Conservation (phyloP, 2,329 filamentous ascomycete genomes). For the Aspergillus latus region DNA sequence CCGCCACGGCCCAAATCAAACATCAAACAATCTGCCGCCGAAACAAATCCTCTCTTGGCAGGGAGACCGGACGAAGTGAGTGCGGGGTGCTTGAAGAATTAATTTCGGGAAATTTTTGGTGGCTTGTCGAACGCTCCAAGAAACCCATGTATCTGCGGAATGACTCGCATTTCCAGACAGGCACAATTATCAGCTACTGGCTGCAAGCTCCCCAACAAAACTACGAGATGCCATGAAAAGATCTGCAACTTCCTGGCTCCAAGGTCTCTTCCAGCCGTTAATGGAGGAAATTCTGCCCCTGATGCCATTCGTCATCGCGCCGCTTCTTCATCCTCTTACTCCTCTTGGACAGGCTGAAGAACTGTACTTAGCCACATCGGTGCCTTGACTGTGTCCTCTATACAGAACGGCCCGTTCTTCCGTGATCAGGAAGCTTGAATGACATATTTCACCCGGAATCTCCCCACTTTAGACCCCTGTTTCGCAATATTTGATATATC, state of each 20-base stretch:
- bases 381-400: neutral
- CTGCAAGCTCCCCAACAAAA: neutral
- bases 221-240: neutral
- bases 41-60: neutral
- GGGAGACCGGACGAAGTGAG: neutral
- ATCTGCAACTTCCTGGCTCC: neutral
- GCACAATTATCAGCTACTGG: neutral
- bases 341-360: neutral
- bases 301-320: neutral
- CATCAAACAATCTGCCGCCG: neutral
- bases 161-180: neutral
- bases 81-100: conserved; percentile 4
- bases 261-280: neutral
- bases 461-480: conserved; percentile 4
- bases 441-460: neutral
- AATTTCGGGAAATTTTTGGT: neutral
- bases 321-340: neutral
- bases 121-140: neutral
- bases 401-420: neutral
- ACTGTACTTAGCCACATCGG: neutral
- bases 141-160: neutral
- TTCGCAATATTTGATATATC: neutral
- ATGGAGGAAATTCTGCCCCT: neutral
- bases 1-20: conserved; percentile 4
- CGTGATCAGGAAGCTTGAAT: neutral